Evolutionary conservation across 805 yeast species (phyloP).

Genomic region (Candida koratica): DNA sequence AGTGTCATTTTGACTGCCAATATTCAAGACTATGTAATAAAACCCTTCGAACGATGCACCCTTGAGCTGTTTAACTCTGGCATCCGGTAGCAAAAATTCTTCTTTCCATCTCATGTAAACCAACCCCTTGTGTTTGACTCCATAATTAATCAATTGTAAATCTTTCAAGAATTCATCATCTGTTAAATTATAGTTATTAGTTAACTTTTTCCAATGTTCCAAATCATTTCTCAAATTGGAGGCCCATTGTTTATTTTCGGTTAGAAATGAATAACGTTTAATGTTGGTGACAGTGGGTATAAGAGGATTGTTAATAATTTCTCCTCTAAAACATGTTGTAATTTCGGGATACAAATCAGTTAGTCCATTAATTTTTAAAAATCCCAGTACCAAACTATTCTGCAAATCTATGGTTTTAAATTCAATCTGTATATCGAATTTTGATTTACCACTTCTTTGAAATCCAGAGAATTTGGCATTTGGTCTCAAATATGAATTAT

Average conservation of each 20-base stretch:
- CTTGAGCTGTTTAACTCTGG: conserved; percentile 51
- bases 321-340: conserved; percentile 71
- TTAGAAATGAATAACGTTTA: conserved; percentile 46
- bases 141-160: conserved; percentile 28
- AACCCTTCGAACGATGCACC: conserved; percentile 92
- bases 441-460: conserved; percentile 64
- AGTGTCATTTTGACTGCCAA: conserved; percentile 29
- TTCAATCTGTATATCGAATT: conserved; percentile 66
- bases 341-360: conserved; percentile 60
- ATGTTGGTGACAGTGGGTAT: conserved; percentile 15
- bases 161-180: conserved; percentile 26
- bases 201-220: conserved; percentile 51
- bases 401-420: conserved; percentile 63
- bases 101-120: conserved; percentile 96
- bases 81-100: conserved; percentile 78
- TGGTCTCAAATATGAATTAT: conserved; percentile 50
- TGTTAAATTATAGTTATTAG: conserved; percentile 47
- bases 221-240: conserved; percentile 37
- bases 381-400: conserved; percentile 52
- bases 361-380: conserved; percentile 60
- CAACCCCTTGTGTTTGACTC: conserved; percentile 20
- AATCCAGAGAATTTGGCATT: conserved; percentile 62
- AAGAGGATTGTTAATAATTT: conserved; percentile 55
- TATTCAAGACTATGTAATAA: conserved; percentile 82
- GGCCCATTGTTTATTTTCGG: conserved; percentile 59